Evolutionary conservation across 2,329 filamentous ascomycete species (phyloP).

Genomic region (Cordyceps sp.): DNA sequence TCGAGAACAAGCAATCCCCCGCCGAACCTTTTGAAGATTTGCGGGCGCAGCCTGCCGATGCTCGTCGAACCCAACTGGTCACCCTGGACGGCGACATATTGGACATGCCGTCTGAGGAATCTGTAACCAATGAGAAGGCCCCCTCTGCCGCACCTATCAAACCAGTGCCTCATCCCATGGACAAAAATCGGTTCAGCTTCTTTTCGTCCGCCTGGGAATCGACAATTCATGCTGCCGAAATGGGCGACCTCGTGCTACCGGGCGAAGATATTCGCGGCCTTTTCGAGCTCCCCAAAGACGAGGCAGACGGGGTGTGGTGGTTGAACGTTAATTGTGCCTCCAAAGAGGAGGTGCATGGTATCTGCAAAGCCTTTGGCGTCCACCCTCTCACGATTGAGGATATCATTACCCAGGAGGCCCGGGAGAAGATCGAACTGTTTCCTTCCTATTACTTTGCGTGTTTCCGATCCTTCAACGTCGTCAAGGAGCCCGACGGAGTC

Average conservation of each 20-base stretch:
- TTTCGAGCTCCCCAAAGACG: conserved; percentile 50
- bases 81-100: conserved; percentile 41
- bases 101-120: conserved; percentile 31
- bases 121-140: conserved; percentile 29
- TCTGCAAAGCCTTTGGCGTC: conserved; percentile 89
- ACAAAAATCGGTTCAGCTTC: conserved; percentile 80
- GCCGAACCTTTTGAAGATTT: conserved; percentile 16
- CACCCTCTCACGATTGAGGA: conserved; percentile 94
- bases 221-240: conserved; percentile 77
- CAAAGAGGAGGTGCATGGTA: conserved; percentile 70
- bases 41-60: conserved; percentile 10
- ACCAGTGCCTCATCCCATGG: conserved; percentile 22
- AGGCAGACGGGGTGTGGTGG: conserved; percentile 87
- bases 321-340: conserved; percentile 83
- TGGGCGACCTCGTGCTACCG: conserved; percentile 75
- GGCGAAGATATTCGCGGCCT: conserved; percentile 81
- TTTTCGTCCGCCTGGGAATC: conserved; percentile 92
- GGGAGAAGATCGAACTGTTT: conserved; percentile 97
- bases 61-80: conserved; percentile 19
- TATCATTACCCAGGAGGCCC: conserved; percentile 85
- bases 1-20: conserved; percentile 30
- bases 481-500: conserved; percentile 60
- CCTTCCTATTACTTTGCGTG: conserved; percentile 96
- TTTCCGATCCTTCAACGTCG: conserved; percentile 78
- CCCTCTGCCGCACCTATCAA: conserved; percentile 19